These are phyloP conservation scores for Myxozyma neotropica DNA, from an alignment of 805 yeast species.

Conservation along the genomic window DNA sequence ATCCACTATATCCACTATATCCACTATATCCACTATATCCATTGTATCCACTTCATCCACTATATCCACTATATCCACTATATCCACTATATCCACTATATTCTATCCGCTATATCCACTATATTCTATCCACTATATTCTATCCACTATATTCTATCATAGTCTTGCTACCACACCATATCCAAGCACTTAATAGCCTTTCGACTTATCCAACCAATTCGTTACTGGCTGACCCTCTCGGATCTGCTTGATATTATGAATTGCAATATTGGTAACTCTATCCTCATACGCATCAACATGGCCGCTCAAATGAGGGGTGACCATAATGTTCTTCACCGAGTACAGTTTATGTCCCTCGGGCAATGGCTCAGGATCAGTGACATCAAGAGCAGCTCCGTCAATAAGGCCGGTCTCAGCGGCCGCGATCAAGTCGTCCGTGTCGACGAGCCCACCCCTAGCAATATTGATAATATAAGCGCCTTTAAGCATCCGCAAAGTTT, in stretches of 20 bases:
- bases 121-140: neutral
- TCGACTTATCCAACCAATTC: slow-evolving; percentile 22
- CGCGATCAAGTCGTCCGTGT: slow-evolving; percentile 52
- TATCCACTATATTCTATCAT: neutral
- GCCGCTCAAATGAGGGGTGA: slow-evolving; percentile 35
- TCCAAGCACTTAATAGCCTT: slow-evolving; percentile 20
- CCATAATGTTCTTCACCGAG: slow-evolving; percentile 30
- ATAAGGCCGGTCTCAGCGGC: slow-evolving; percentile 56
- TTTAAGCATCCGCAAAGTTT: slow-evolving; percentile 51
- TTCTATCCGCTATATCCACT: neutral
- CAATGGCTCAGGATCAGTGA: slow-evolving; percentile 63
- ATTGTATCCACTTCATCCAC: no score
- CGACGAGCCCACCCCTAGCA: slow-evolving; percentile 42
- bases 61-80: no score
- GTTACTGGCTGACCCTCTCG: slow-evolving; percentile 20
- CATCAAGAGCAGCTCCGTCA: slow-evolving; percentile 71
- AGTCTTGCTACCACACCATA: no score
- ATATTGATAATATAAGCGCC: slow-evolving; percentile 69
- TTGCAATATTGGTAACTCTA: slow-evolving; percentile 25
- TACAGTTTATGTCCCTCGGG: slow-evolving; percentile 33
- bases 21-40: neutral
- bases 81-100: neutral
- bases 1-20: neutral
- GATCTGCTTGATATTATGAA: slow-evolving; percentile 24
- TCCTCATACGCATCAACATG: slow-evolving; percentile 25